Evolutionary conservation across 805 yeast genomes (phyloP), one percentile per base, ranked within the genome.

Genomic region (Maudiozyma bulderi): DNA sequence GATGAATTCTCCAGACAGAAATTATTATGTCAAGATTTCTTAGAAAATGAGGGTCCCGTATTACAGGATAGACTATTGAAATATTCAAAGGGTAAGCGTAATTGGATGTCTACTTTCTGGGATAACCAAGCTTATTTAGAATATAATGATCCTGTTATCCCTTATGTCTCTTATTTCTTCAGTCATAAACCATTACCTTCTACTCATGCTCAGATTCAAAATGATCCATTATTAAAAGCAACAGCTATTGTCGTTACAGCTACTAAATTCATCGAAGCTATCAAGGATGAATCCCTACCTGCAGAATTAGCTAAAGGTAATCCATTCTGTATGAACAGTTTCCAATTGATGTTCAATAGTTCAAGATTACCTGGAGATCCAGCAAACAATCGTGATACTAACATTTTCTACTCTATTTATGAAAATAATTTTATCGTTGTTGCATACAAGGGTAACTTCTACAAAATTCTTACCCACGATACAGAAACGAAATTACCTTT

Each of bases 311-410:
- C 87, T 62, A 85, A 80, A 69, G 82, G 81, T 47, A 73, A 73
- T 55, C 95, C 97, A n/a, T 84, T 80, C 63, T 91, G 97, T 69
- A 91, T 91, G 98, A 89, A 87, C 66, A 82, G 95, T 34, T 90
- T 87, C 77, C 79, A 78, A 61, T 78, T 80, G 72, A 84, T 91
- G 95, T 91, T 91, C 75, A 87, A 89, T 73, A 86, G 84, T 63
- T 78, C 86, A 50, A 78, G 98, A 59, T 76, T 86, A 47, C 96
- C 97, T n/a, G 52, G 52, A 8, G 39, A 44, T 5, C 47, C 51
- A 26, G 69, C 69, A 28, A 71, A 70, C n/a, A 70, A 67, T 14
- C 65, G 75, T 49, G 97, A 91, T 65, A 72, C 76, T 51, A 83
- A 84, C 57, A 73, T 75, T 31, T 62, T 69, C 51, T 82, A 78